Evolutionary conservation across 23 red algal genomes (phyloP), one percentile per base, ranked within the genome.

Genomic region (Pyropia haitanensis): DNA sequence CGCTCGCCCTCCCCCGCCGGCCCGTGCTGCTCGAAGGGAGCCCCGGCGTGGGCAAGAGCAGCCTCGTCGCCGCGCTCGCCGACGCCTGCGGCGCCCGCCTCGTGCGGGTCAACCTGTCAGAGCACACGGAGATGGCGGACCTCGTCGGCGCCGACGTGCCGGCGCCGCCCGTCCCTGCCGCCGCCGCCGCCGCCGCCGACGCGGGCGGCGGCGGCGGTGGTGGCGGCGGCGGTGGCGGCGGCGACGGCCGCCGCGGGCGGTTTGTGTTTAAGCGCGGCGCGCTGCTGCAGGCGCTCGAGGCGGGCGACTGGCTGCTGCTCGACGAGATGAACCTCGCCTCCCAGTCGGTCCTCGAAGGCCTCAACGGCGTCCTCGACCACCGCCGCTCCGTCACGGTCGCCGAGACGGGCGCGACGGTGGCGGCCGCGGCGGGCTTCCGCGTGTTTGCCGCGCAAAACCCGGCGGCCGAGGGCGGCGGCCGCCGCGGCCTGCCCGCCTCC

Each of bases 251-350:
- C 19, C 39, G 27, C 21, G 77, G 76, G 12, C 57, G 61, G 18
- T 91, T 98, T 78, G 30, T 46, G 27, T 98, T 98, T 64, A 63
- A 54, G 26, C 58, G 56, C 14, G 94, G 94, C 14, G 86, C 94
- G 18, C 78, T 98, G 29, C 62, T 87, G 6, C 66, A 12, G 10
- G 94, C 94, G 10, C 51, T 98, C 56, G 44, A 83, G 46, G 39
- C 46, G 23, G 94, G 80, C 51, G 51, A 76, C 51, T 98, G 94
- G 94, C 17, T 98, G 54, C 65, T 98, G 25, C 57, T 98, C 17
- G 94, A 98, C 76, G 94, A 98, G 54, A 32, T 98, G 14, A 98
- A 98, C 49, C 75, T 98, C 2, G 94, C 94, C 18, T 82, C 78
- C 14, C 94, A 98, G 77, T 81, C 86, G 53, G 94, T 98, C 18